Conservation (phyloP, 139 green algal species). For the Coccomyxa sp. region DNA sequence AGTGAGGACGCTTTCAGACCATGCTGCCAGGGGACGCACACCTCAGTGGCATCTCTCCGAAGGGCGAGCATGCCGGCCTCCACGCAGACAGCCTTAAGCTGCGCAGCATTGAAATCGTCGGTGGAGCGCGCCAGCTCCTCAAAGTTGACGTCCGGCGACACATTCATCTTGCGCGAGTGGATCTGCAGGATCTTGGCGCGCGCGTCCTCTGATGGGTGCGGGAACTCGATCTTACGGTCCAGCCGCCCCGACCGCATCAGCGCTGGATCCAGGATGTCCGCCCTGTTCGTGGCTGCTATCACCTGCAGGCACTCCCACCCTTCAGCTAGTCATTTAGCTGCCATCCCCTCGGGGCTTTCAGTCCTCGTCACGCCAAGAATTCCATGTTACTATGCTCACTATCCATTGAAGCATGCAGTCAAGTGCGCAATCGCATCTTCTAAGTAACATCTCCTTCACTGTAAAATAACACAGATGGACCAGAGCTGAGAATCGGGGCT, state of each 20-base stretch:
- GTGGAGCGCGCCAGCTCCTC: constrained; percentile 94
- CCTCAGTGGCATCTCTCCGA: constrained; percentile 81
- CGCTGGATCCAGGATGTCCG: constrained; percentile 97
- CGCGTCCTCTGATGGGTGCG: constrained; percentile 94
- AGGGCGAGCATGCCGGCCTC: constrained; percentile 99
- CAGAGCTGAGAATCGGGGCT: too few relatives aligned
- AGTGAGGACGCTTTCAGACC: too few relatives aligned
- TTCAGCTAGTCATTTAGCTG: neutral
- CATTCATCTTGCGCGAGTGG: constrained; percentile 79
- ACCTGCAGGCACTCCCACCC: constrained; percentile 40
- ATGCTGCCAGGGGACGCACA: neutral
- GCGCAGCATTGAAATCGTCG: constrained; percentile 99
- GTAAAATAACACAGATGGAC: too few relatives aligned
- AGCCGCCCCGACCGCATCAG: constrained; percentile 93
- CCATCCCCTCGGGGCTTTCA: too few relatives aligned
- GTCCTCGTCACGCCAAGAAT: too few relatives aligned
- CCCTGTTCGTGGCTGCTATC: constrained; percentile 97
- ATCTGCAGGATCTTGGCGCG: constrained; percentile 95
- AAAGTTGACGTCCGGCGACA: constrained; percentile 91
- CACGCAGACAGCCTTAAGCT: constrained; percentile 93
- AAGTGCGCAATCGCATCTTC: too few relatives aligned
- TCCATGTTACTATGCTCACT: too few relatives aligned
- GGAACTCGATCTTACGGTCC: constrained; percentile 99
- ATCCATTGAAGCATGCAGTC: too few relatives aligned
- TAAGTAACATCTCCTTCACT: too few relatives aligned